Base-by-base conservation (phyloP, 2,329 filamentous ascomycete species). In the Cladosporium velox region DNA sequence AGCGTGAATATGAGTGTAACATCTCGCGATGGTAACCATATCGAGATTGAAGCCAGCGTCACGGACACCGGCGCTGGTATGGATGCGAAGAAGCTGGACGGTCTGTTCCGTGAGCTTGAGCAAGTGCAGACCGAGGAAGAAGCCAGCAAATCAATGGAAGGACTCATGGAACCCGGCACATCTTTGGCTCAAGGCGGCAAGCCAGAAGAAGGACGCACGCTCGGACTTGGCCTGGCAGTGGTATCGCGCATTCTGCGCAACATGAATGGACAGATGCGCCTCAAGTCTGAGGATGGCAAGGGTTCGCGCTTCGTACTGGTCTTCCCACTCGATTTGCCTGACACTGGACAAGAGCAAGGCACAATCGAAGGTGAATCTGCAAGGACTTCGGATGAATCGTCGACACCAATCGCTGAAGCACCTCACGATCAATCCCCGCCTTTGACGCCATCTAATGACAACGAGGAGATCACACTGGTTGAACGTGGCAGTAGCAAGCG, bases 171-270 rank as follows among this genome's bases (percentile, higher is more conserved):
- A 68, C 80, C 59, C 15, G 55, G 59, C 68, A 77, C 70, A 49
- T 35, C 68, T 10, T 41, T 72, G 15, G 59, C 70, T 5, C 77
- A 79, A 15, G 68, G 77, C 2, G 77, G 78, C 38, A 69, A 72
- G 4, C 52, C 76, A 1, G 75, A 73, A 66, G 61, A 70, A 21
- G 72, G 72, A 4, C 79, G 81, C 11, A 88, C 88, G 0, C 78
- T 96, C 1, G 93, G 93, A 0, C 84, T 97, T 11, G 93, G 93
- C 0, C 83, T 97, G n/a, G 93, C 93, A 0, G 84, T 96, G 14
- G 93, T 96, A n/a, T 91, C 91, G 18, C 87, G 93, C 44, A 91
- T 92, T 41, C 84, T 97, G 35, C 87, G 89, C n/a, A 96, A 93
- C 73, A 95, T 96, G 91, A 90, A 94, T 66, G 93, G 93, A 0